These are phyloP conservation scores for Aspergillus caelatus DNA, from an alignment of 2,329 filamentous ascomycete genomes.

Conservation along the genomic window DNA sequence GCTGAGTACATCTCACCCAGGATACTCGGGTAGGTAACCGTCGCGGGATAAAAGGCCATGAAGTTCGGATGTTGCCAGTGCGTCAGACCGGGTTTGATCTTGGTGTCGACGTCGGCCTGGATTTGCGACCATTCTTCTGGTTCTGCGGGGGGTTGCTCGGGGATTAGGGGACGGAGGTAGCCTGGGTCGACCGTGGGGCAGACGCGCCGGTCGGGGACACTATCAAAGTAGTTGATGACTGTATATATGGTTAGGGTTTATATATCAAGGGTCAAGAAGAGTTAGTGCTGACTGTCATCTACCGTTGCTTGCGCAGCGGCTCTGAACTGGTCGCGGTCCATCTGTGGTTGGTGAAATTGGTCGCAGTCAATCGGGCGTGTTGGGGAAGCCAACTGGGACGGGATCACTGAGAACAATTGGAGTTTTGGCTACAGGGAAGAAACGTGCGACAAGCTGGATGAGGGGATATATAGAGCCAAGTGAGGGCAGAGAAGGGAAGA, in stretches of 20 bases:
- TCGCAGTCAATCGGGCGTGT: neutral
- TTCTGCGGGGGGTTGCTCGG: constrained; percentile 66
- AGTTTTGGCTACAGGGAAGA: neutral
- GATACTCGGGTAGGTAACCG: constrained; percentile 78
- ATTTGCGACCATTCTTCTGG: constrained; percentile 75
- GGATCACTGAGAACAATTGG: neutral
- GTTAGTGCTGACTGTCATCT: constrained; percentile 70
- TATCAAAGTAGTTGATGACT: constrained; percentile 86
- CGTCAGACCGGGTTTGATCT: constrained; percentile 89
- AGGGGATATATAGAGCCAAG: neutral
- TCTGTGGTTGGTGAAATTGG: constrained; percentile 38
- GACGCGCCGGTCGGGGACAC: constrained; percentile 69
- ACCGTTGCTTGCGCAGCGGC: constrained; percentile 75
- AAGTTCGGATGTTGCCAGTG: constrained; percentile 96
- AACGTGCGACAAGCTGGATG: neutral
- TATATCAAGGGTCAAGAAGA: neutral
- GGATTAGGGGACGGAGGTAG: constrained; percentile 80
- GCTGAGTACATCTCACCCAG: constrained; percentile 91
- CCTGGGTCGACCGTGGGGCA: constrained; percentile 79
- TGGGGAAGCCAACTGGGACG: neutral
- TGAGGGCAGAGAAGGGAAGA: neutral
- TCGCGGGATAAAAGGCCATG: constrained; percentile 92
- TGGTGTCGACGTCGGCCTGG: constrained; percentile 77
- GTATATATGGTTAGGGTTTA: constrained; percentile 10
- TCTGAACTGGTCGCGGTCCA: constrained; percentile 80